Base-by-base conservation (phyloP, 164 flowering plant genomes). In the Vitis labrusca region DNA sequence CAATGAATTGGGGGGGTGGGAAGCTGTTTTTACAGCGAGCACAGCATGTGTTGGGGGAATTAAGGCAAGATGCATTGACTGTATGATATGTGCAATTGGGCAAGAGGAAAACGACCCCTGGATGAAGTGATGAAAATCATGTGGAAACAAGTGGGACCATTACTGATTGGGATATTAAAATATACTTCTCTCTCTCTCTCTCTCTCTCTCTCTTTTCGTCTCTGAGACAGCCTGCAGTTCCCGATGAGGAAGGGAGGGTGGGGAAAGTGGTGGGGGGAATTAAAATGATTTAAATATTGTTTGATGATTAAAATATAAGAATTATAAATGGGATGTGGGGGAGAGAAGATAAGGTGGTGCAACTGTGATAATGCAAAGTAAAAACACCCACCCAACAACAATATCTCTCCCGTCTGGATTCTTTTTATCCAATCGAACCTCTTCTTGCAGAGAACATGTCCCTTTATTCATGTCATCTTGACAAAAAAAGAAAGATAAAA, bases 261-360 rank as follows among this genome's bases (percentile, higher is more conserved):
- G 59, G 48, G 74, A 66, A 74, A 71, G 68, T 61, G 68, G 63
- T 65, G 72, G 63, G 65, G 48, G 59, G 54, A 44, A 9, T 10
- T 57, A 64, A 15, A 68, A 49, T 47, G 23, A 59, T 64, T 27
- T 14, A 49, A 17, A 8, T 11, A 29, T 32, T 54, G 10, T 29
- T 30, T 64, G 16, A 2, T 57, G 61, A 63, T 12, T 19, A 67
- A 65, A 61, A 13, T 15, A 13, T 14, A 12, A 58, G 8, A 6
- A 73, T 30, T 73, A 58, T 57, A 30, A 71, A 71, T 71, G 69
- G 65, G 70, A 44, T 19, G 72, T 79, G 82, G 84, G 80, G 79
- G 51, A 79, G 75, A 76, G 70, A 79, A 80, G 91, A 85, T 85
- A 87, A 85, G 87, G 86, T 79, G 80, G 76, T 74, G 81, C 79